Evolutionary conservation across 2,329 filamentous ascomycete species (phyloP).

Genomic region (Neurospora crassa): DNA sequence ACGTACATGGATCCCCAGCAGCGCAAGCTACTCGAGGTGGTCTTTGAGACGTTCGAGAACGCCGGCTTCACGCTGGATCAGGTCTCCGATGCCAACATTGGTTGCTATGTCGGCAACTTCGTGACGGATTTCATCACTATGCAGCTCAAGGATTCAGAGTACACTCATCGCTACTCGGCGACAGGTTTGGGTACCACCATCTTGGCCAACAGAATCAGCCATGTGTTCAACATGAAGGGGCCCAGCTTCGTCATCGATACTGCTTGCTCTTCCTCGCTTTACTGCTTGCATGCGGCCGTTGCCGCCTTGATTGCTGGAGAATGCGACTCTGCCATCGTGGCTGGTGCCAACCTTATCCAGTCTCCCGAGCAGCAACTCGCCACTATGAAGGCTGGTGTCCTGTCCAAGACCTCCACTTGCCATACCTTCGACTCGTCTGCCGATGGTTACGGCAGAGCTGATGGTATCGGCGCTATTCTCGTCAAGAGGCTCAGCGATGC

Average conservation of each 20-base stretch:
- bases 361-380: slow-evolving; percentile 20
- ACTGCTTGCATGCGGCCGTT: slow-evolving; percentile 24
- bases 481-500: slow-evolving; percentile 19
- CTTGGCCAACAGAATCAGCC: slow-evolving; percentile 24
- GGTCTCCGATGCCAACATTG: slow-evolving; percentile 21
- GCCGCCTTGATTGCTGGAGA: slow-evolving; percentile 21
- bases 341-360: slow-evolving; percentile 27
- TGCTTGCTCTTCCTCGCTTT: slow-evolving; percentile 28
- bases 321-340: slow-evolving; percentile 25
- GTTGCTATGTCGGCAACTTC: slow-evolving; percentile 22
- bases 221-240: slow-evolving; percentile 29
- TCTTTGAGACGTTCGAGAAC: slow-evolving; percentile 32
- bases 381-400: slow-evolving; percentile 22
- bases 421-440: slow-evolving; percentile 21
- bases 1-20: slow-evolving; percentile 33
- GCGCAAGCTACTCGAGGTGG: slow-evolving; percentile 28
- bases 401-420: slow-evolving; percentile 24
- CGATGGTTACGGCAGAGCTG: slow-evolving; percentile 20
- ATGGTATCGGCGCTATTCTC: slow-evolving; percentile 9
- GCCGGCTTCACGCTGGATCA: slow-evolving; percentile 25
- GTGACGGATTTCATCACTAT: slow-evolving; percentile 18
- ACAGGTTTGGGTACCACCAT: slow-evolving; percentile 28
- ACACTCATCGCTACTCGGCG: slow-evolving; percentile 19
- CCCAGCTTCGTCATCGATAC: slow-evolving; percentile 25
- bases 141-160: slow-evolving; percentile 16